phyloP scores from a whole-genome alignment of 768 basidiomycete genomes.

The Neoboletus subvelutipes region DNA sequence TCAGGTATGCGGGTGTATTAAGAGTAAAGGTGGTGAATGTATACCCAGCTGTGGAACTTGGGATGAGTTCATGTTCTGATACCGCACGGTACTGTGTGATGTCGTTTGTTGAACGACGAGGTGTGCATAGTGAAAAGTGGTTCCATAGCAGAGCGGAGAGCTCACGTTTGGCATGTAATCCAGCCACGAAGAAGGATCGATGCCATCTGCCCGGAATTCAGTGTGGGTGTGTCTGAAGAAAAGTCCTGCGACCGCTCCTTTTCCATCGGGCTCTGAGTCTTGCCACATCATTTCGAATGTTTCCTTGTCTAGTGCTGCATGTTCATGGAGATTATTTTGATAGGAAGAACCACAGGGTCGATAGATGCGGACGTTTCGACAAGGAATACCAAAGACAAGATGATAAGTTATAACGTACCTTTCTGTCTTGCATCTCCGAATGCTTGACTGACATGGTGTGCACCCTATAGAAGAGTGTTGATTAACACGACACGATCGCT shows the following conservation, averaged over 20 bases:
- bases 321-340: neutral
- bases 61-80: conserved; percentile 40
- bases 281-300: conserved; percentile 79
- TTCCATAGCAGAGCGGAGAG: neutral
- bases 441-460: conserved; percentile 69
- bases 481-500: neutral
- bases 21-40: conserved; percentile 70
- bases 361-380: neutral
- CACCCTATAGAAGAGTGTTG: conserved; percentile 51
- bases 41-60: conserved; percentile 46
- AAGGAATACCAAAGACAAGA: neutral
- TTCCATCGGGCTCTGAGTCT: conserved; percentile 56
- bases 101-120: neutral
- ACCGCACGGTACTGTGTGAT: conserved; percentile 36
- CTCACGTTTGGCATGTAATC: conserved; percentile 57
- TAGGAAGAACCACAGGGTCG: neutral
- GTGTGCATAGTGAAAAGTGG: neutral
- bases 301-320: conserved; percentile 61
- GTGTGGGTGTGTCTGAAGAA: conserved; percentile 66
- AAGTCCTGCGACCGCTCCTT: conserved; percentile 48
- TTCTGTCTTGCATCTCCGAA: conserved; percentile 52
- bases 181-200: conserved; percentile 34
- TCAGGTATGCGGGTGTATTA: conserved; percentile 60
- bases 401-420: conserved; percentile 45
- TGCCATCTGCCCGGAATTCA: conserved; percentile 50